Evolutionary conservation across 2,329 filamentous ascomycete species (phyloP).

Genomic region (Macrophomina tecta): DNA sequence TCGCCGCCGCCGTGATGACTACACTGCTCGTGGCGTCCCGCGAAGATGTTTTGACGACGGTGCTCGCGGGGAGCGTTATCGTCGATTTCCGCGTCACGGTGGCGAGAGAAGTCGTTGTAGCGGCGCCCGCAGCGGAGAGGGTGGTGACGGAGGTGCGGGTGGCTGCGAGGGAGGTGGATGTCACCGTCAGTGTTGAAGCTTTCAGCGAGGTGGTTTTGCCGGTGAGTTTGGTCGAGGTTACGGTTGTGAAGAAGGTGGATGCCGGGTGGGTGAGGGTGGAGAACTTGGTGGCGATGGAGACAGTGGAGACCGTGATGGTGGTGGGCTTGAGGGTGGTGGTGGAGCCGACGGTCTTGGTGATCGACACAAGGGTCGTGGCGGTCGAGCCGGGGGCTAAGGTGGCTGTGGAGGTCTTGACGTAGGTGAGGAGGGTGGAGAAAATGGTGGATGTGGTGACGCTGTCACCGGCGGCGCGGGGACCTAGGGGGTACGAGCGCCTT

Average conservation of each 20-base stretch:
- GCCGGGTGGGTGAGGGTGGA: conserved; percentile 10
- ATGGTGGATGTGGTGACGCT: conserved; percentile 35
- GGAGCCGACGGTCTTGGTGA: conserved; percentile 34
- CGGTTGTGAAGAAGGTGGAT: neutral
- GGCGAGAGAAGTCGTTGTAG: conserved; percentile 30
- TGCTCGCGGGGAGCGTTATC: neutral
- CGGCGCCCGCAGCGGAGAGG: conserved; percentile 29
- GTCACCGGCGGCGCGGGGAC: conserved; percentile 31
- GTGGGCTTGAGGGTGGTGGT: conserved; percentile 33
- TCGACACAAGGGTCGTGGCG: conserved; percentile 34
- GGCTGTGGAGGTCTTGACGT: conserved; percentile 33
- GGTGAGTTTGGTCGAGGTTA: neutral
- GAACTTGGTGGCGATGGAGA: conserved; percentile 30
- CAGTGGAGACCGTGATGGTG: neutral
- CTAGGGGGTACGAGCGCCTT: conserved; percentile 27
- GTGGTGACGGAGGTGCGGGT: conserved; percentile 32
- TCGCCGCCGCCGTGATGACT: conserved; percentile 30
- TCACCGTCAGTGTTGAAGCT: neutral
- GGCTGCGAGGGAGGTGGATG: conserved; percentile 24
- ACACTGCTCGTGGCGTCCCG: neutral
- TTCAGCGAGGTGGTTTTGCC: conserved; percentile 3
- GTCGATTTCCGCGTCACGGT: neutral
- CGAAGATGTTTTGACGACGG: no score
- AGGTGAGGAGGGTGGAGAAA: conserved; percentile 36
- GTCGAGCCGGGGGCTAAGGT: conserved; percentile 30